phyloP scores from a whole-genome alignment of 2,329 filamentous ascomycete species.

The Drechslera avenae region DNA sequence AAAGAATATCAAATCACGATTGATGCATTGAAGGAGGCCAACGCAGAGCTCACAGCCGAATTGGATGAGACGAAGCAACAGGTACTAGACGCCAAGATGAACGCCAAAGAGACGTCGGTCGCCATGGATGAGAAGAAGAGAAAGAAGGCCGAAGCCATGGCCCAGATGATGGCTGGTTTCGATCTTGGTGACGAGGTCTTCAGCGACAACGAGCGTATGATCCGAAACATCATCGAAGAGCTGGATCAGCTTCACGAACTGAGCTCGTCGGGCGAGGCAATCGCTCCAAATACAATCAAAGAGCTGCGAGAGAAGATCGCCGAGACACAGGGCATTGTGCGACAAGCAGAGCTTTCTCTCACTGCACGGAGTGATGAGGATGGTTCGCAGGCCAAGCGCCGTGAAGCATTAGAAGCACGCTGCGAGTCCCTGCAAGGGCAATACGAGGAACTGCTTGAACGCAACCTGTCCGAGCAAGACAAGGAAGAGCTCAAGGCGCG shows the following conservation, averaged over 20 bases:
- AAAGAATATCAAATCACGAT: conserved; percentile 98
- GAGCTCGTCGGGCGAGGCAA: conserved; percentile 74
- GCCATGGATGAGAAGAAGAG: conserved; percentile 96
- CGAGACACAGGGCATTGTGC: conserved; percentile 88
- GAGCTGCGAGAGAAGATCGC: conserved; percentile 78
- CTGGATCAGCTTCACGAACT: conserved; percentile 79
- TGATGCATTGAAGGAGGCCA: conserved; percentile 96
- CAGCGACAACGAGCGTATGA: conserved; percentile 86
- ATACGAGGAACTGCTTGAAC: conserved; percentile 81
- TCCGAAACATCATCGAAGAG: conserved; percentile 82
- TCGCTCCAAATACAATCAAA: conserved; percentile 80
- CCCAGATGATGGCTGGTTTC: conserved; percentile 99
- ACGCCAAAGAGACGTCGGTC: conserved; percentile 87
- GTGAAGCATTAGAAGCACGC: conserved; percentile 77
- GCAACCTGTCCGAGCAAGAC: conserved; percentile 78
- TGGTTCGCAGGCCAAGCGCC: conserved; percentile 66
- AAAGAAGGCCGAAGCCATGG: conserved; percentile 99
- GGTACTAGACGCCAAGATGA: conserved; percentile 94
- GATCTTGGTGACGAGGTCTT: conserved; percentile 92
- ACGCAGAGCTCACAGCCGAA: conserved; percentile 87
- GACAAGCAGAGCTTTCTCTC: conserved; percentile 87
- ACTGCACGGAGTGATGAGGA: conserved; percentile 71
- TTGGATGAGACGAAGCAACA: conserved; percentile 96
- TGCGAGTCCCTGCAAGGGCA: conserved; percentile 76
- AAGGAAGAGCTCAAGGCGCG: conserved; percentile 82